phyloP scores from a whole-genome alignment of 1,284 basidiomycete species.

The Irpex sp. region DNA sequence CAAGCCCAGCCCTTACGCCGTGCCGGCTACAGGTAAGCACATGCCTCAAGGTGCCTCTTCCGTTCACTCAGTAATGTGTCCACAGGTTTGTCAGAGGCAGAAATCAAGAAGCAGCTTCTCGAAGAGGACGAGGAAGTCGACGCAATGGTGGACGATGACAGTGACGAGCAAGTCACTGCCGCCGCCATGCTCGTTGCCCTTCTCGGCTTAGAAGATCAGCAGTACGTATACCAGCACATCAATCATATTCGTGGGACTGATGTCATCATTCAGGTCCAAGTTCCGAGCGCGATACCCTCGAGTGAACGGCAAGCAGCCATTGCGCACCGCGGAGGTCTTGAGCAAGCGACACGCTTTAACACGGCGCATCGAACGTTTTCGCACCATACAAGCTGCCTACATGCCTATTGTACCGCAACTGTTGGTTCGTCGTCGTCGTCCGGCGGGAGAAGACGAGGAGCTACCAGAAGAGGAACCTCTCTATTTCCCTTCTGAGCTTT shows the following conservation, averaged over 20 bases:
- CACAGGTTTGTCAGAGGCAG: slow-evolving; percentile 1
- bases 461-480: background rate
- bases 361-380: background rate
- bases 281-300: too few relatives aligned
- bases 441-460: background rate
- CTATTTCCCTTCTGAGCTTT: background rate
- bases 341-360: background rate
- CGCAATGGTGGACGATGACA: background rate
- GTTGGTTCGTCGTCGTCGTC: too few relatives aligned
- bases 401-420: background rate
- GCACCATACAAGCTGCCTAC: background rate
- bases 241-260: background rate
- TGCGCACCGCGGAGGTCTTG: too few relatives aligned
- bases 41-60: too few relatives aligned
- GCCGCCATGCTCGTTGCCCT: background rate
- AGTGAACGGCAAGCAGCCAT: too few relatives aligned
- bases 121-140: background rate
- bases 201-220: slow-evolving; percentile 2
- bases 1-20: background rate
- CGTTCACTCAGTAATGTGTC: background rate
- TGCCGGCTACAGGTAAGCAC: background rate
- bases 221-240: background rate
- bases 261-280: too few relatives aligned
- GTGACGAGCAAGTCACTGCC: background rate
- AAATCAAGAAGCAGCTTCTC: background rate